Base-by-base conservation (phyloP, 768 basidiomycete genomes). In the Russula vinacea region DNA sequence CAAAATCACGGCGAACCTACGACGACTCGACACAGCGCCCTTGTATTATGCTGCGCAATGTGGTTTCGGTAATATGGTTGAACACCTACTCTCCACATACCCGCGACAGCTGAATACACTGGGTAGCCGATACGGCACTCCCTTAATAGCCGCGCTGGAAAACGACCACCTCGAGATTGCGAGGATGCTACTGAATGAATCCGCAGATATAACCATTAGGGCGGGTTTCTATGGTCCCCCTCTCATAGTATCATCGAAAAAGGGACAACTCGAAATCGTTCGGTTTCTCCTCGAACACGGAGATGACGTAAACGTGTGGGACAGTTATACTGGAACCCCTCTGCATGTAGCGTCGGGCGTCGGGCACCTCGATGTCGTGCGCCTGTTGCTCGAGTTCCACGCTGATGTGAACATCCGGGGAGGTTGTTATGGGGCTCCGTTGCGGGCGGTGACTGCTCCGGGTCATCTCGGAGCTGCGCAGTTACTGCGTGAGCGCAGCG, bases 101-200 rank as follows among this genome's bases (percentile, higher is more conserved):
- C 62, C 56, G 10, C 62, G 8, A n/a, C 55, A 62, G 24, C 11
- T 62, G 19, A 49, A 62, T 49, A 55, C 60, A 10, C 45, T 55
- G 17, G 60, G 60, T 26, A 39, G 44, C 19, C 53, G 60, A 55
- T 62, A 62, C 14, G 60, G 60, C 13, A 62, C 53, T 14, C 53
- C 60, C 0, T 49, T 62, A 39, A 49, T 62, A 62, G 60, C 60
- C 11, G 60, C 60, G 24, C 19, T 62, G 35, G 60, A 62, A 35
- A 62, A 62, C 26, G 14, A 39, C 19, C 54, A 62, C 35, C 35
- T 49, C 17, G 60, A 62, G 7, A 62, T 56, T 47, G 60, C 54
- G 7, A 56, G 53, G 60, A 45, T 49, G 37, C 35, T 62, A 26
- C 35, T 62, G 45, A 47, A 49, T 2, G 10, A 26, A 19, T 24